phyloP scores from a whole-genome alignment of 163 green algal genomes.

The Coccomyxa subellipsoidea region DNA sequence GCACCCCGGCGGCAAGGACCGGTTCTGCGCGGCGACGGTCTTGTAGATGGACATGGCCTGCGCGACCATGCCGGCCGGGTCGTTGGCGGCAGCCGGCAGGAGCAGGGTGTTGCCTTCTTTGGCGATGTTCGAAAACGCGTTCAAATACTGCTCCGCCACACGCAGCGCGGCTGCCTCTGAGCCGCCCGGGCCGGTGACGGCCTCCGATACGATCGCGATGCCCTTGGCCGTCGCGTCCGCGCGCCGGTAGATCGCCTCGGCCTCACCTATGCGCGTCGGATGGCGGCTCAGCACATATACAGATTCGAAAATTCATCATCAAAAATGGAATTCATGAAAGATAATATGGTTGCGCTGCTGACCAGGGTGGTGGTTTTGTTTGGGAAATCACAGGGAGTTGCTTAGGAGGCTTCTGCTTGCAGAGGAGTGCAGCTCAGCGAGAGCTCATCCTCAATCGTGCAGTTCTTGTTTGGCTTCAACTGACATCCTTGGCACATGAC shows the following conservation, averaged over 20 bases:
- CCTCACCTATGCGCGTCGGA: constrained; percentile 57
- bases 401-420: too few relatives aligned
- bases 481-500: too few relatives aligned
- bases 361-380: too few relatives aligned
- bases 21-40: constrained; percentile 19
- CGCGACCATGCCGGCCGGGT: constrained; percentile 82
- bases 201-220: constrained; percentile 57
- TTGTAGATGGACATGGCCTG: constrained; percentile 69
- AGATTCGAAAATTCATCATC: too few relatives aligned
- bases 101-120: constrained; percentile 87
- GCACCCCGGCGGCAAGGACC: not conserved
- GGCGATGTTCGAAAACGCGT: constrained; percentile 79
- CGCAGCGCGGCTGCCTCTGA: constrained; percentile 75
- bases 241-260: constrained; percentile 66
- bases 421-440: too few relatives aligned
- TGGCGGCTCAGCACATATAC: not conserved
- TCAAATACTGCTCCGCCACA: constrained; percentile 74
- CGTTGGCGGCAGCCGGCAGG: constrained; percentile 63
- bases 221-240: constrained; percentile 65
- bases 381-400: too few relatives aligned
- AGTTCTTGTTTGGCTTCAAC: too few relatives aligned
- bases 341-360: too few relatives aligned
- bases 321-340: too few relatives aligned
- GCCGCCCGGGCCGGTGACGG: constrained; percentile 56
- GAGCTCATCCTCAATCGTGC: too few relatives aligned